These are phyloP conservation scores for Lagerstroemia fauriei DNA, from an alignment of 441 rosid species.

Conservation along the genomic window DNA sequence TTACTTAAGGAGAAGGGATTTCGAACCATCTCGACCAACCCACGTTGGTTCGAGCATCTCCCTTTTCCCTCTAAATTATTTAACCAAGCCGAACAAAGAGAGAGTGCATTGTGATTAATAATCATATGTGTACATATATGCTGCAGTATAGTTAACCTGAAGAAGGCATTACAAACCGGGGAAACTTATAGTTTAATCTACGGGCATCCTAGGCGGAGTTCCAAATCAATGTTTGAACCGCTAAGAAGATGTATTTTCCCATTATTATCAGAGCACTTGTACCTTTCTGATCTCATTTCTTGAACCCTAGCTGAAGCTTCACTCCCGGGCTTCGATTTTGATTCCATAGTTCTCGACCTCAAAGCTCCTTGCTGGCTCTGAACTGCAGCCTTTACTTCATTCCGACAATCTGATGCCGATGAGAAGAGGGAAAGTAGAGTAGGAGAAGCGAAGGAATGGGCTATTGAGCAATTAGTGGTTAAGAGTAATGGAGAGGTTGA, in stretches of 20 bases:
- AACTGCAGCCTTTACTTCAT: background rate
- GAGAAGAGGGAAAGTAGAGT: background rate
- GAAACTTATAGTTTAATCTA: slow-evolving; percentile 18
- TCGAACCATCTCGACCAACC: too few relatives aligned
- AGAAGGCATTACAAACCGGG: background rate
- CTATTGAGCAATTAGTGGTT: slow-evolving; percentile 11
- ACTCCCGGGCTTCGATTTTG: background rate
- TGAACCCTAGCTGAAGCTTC: background rate
- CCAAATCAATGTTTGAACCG: slow-evolving; percentile 67
- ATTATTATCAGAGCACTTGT: slow-evolving; percentile 16
- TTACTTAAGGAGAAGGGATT: too few relatives aligned
- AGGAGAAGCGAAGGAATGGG: slow-evolving; percentile 30
- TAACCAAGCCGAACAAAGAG: background rate
- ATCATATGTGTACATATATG: background rate
- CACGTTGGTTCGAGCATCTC: background rate
- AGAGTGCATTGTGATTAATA: background rate
- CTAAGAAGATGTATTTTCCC: slow-evolving; percentile 62
- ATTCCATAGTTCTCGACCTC: background rate
- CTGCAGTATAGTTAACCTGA: background rate
- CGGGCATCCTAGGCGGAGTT: slow-evolving; percentile 85
- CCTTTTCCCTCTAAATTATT: background rate
- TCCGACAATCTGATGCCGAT: background rate
- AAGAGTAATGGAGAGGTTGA: slow-evolving; percentile 42
- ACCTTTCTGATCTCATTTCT: background rate
- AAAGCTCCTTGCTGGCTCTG: background rate